A percentile compares a stretch with the other conserved stretches of the same genome.
Conservation (phyloP, 768 basidiomycete species). For the Leucocoprinus sp. region DNA sequence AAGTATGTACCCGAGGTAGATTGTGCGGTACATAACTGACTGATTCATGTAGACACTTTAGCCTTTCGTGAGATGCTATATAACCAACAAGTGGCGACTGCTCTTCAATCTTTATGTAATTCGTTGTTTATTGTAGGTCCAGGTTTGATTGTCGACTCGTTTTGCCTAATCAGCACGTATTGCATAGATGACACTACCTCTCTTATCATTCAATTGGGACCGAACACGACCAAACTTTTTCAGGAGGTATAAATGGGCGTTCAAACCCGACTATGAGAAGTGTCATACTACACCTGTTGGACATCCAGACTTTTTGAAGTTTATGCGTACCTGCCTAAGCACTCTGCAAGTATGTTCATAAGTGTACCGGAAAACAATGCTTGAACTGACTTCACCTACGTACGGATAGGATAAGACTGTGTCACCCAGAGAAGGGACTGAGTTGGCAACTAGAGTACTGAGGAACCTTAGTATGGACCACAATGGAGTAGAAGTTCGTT, state of each 20-base stretch:
- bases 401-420: not conserved
- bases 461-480: not conserved
- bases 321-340: constrained; percentile 22
- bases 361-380: not conserved
- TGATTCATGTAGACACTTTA: constrained; percentile 24
- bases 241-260: constrained; percentile 77
- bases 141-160: not conserved
- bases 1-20: constrained; percentile 29
- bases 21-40: no score
- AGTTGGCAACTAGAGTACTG: constrained; percentile 4
- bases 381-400: not conserved
- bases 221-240: constrained; percentile 50
- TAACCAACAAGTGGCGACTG: constrained; percentile 44
- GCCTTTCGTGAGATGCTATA: constrained; percentile 40
- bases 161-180: not conserved
- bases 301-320: constrained; percentile 48
- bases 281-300: constrained; percentile 36
- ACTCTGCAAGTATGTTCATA: constrained; percentile 1
- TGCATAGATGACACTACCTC: constrained; percentile 40
- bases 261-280: constrained; percentile 48
- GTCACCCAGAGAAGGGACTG: constrained; percentile 1
- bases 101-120: constrained; percentile 46
- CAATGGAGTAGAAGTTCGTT: not conserved
- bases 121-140: constrained; percentile 46
- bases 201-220: constrained; percentile 39